Evolutionary conservation across 2,329 filamentous ascomycete species (phyloP).

Genomic region (Cytospora leucostoma): DNA sequence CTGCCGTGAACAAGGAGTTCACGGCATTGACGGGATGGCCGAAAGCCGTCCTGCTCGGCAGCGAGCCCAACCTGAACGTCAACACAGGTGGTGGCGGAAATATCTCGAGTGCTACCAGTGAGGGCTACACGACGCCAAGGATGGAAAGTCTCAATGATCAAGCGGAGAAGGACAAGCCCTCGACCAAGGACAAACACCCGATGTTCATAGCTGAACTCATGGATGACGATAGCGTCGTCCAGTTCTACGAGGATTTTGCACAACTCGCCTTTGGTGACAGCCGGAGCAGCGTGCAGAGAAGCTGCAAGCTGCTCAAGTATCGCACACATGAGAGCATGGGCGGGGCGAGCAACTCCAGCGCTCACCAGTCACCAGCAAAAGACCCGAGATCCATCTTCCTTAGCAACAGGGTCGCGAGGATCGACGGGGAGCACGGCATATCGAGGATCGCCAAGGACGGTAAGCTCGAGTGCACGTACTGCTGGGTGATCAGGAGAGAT

Average conservation of each 20-base stretch:
- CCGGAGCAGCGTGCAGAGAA: conserved; percentile 78
- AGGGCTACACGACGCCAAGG: conserved; percentile 54
- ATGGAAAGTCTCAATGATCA: conserved; percentile 44
- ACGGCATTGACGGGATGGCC: conserved; percentile 94
- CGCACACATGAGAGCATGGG: conserved; percentile 66
- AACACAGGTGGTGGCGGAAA: conserved; percentile 63
- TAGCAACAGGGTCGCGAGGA: conserved; percentile 61
- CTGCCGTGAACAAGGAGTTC: conserved; percentile 94
- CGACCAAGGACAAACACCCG: conserved; percentile 63
- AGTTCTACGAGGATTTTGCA: conserved; percentile 96
- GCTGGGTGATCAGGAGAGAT: conserved; percentile 95
- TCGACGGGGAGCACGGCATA: conserved; percentile 76
- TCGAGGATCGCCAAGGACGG: conserved; percentile 82
- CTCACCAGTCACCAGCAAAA: conserved; percentile 47
- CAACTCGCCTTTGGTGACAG: conserved; percentile 91
- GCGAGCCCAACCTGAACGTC: conserved; percentile 83
- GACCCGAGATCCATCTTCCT: conserved; percentile 52
- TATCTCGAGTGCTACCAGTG: conserved; percentile 44
- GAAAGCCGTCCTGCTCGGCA: conserved; percentile 83
- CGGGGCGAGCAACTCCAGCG: conserved; percentile 31
- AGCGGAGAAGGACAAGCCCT: conserved; percentile 42
- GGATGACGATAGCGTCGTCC: conserved; percentile 88
- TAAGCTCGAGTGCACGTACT: conserved; percentile 92
- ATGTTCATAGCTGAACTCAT: conserved; percentile 91
- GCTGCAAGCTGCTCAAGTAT: conserved; percentile 88